Conservation (phyloP, 495 filamentous ascomycete genomes). For the Penicillium odoratum region DNA sequence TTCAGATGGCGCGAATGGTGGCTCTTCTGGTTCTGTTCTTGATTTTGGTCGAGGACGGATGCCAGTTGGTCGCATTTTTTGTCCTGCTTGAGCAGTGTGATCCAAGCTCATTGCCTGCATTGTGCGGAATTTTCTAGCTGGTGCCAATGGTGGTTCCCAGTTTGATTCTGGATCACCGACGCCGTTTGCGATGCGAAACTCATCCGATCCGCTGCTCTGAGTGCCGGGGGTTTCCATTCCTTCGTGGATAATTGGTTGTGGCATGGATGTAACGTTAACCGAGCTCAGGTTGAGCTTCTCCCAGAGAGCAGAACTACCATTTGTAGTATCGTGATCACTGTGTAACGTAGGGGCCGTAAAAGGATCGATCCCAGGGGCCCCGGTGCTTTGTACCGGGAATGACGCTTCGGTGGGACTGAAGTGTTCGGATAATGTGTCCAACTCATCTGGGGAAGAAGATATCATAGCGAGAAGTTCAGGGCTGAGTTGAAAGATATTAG, state of each 20-base stretch:
- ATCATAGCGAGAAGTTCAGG: conserved; percentile 61
- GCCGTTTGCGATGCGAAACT: conserved; percentile 41
- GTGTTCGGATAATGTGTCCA: conserved; percentile 39
- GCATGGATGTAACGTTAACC: conserved; percentile 35
- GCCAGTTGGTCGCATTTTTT: conserved; percentile 60
- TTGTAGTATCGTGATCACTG: conserved; percentile 38
- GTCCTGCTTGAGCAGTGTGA: conserved; percentile 57
- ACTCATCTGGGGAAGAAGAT: conserved; percentile 39
- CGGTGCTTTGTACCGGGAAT: conserved; percentile 46
- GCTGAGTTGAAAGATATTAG: conserved; percentile 82
- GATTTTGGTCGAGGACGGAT: conserved; percentile 50
- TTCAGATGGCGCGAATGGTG: conserved; percentile 35
- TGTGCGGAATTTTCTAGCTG: conserved; percentile 59
- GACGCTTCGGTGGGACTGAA: conserved; percentile 34
- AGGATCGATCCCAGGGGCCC: conserved; percentile 44
- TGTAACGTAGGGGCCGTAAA: conserved; percentile 47
- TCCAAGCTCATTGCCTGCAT: conserved; percentile 54
- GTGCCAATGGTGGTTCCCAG: conserved; percentile 69
- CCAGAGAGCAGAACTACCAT: conserved; percentile 55
- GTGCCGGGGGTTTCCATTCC: conserved; percentile 42
- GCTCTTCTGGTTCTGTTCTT: conserved; percentile 52
- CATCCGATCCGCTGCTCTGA: conserved; percentile 46
- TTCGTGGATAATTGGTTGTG: conserved; percentile 36
- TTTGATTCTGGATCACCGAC: conserved; percentile 26
- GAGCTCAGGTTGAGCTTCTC: conserved; percentile 58